Evolutionary conservation across 345 rosid genomes (phyloP).

Genomic region (Rhodomyrtus tomentosa): DNA sequence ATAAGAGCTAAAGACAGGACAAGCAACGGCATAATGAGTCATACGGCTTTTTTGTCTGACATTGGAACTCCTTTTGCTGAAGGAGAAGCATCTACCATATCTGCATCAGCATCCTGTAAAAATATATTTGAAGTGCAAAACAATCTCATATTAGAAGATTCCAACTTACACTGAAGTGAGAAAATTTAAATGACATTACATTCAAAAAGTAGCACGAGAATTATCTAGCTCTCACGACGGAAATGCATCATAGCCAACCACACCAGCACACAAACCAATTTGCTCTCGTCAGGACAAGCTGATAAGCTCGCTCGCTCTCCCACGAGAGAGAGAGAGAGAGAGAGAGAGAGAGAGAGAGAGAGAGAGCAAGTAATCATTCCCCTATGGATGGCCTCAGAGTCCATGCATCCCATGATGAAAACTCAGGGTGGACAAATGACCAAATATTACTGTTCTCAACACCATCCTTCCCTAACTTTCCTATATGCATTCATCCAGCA

Average conservation of each 20-base stretch:
- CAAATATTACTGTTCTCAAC: background rate
- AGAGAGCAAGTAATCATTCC: background rate
- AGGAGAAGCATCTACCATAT: constrained; percentile 50
- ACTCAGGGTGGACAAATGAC: background rate
- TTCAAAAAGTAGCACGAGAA: background rate
- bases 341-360: too few species aligned
- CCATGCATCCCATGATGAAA: background rate
- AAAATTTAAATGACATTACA: background rate
- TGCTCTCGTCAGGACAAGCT: background rate
- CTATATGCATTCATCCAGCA: background rate
- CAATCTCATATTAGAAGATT: background rate
- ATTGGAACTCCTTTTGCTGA: constrained; percentile 13
- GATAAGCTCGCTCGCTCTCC: background rate
- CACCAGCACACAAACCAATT: too few species aligned
- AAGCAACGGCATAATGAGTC: background rate
- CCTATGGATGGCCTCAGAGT: background rate
- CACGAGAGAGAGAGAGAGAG: too few species aligned
- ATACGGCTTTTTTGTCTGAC: constrained; percentile 32
- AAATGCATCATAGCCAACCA: too few species aligned
- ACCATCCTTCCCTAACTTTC: background rate
- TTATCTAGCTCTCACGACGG: too few species aligned
- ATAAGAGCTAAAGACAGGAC: background rate
- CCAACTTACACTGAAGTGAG: too few species aligned
- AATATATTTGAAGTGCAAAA: background rate
- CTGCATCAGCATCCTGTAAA: constrained; percentile 40